Evolutionary conservation across 768 basidiomycete species (phyloP).

Genomic region (Daedalea quercina): DNA sequence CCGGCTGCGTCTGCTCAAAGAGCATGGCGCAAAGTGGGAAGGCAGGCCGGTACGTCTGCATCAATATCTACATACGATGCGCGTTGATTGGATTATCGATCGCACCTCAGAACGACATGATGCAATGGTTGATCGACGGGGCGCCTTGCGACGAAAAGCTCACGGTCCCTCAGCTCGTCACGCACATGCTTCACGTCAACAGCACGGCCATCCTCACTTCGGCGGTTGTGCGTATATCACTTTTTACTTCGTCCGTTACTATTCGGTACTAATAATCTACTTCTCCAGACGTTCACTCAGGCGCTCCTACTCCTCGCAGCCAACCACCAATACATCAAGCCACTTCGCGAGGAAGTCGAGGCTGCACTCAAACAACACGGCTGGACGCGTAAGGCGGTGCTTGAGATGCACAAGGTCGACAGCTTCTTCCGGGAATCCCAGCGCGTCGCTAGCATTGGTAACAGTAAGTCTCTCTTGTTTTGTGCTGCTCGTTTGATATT

Average conservation of each 20-base stretch:
- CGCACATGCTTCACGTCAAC: conserved; percentile 30
- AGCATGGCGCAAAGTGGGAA: conserved; percentile 9
- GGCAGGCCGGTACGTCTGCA: conserved; percentile 6
- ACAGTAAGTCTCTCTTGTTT: conserved; percentile 5
- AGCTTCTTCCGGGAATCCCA: conserved; percentile 44
- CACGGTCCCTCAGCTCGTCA: conserved; percentile 19
- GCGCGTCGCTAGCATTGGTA: conserved; percentile 25
- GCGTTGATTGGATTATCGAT: background rate
- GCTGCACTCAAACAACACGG: conserved; percentile 20
- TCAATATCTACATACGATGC: background rate
- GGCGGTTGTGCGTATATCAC: conserved; percentile 25
- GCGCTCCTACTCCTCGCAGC: conserved; percentile 30
- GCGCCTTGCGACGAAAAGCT: conserved; percentile 21
- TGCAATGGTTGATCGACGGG: conserved; percentile 34
- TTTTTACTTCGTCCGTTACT: background rate
- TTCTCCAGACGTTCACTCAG: conserved; percentile 21
- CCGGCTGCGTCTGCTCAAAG: conserved; percentile 13
- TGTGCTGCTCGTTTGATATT: background rate
- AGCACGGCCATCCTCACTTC: conserved; percentile 37
- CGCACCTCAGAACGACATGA: conserved; percentile 29
- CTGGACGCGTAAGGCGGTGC: conserved; percentile 27
- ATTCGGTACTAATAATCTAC: background rate
- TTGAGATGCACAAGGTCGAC: conserved; percentile 37
- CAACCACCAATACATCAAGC: background rate
- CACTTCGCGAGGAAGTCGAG: conserved; percentile 7